Evolutionary conservation across 768 basidiomycete genomes (phyloP).

Genomic region (Paxillus involutus): DNA sequence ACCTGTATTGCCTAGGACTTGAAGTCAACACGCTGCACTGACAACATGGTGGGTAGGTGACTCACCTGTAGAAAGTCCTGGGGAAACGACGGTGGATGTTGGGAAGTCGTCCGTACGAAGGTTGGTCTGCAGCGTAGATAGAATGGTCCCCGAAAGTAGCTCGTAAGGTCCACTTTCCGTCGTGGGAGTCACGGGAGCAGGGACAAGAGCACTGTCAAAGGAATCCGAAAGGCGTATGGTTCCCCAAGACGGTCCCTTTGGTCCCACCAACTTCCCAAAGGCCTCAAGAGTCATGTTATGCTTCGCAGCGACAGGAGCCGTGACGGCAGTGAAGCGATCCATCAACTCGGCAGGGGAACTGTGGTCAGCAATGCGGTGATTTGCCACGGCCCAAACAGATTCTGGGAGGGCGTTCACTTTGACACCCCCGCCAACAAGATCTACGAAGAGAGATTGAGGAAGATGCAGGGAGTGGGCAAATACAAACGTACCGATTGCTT

Average conservation of each 20-base stretch:
- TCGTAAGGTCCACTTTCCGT: constrained; percentile 35
- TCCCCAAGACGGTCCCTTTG: constrained; percentile 30
- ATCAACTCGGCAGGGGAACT: constrained; percentile 19
- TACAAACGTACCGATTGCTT: constrained; percentile 22
- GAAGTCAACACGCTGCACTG: constrained; percentile 2
- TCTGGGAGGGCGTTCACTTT: constrained; percentile 52
- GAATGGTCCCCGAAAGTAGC: constrained; percentile 45
- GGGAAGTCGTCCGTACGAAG: constrained; percentile 24
- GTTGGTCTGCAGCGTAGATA: constrained; percentile 35
- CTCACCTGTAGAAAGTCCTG: constrained; percentile 29
- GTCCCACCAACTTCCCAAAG: constrained; percentile 35
- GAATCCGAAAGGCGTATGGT: constrained; percentile 38
- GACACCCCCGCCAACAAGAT: constrained; percentile 41
- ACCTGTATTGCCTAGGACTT: constrained; percentile 22
- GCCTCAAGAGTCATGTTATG: constrained; percentile 43
- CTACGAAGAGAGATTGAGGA: constrained; percentile 31
- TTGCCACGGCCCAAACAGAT: constrained; percentile 34
- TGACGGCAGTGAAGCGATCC: constrained; percentile 8
- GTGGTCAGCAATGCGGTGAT: constrained; percentile 35
- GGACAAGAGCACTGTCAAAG: constrained; percentile 33
- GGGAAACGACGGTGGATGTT: constrained; percentile 33
- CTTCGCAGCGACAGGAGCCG: constrained; percentile 20
- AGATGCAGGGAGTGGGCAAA: constrained; percentile 2
- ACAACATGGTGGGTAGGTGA: not conserved
- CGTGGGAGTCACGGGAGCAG: constrained; percentile 45